Evolutionary conservation across 108 stramenopile genomes (phyloP).

Genomic region (Cylindrotheca fusiformis): DNA sequence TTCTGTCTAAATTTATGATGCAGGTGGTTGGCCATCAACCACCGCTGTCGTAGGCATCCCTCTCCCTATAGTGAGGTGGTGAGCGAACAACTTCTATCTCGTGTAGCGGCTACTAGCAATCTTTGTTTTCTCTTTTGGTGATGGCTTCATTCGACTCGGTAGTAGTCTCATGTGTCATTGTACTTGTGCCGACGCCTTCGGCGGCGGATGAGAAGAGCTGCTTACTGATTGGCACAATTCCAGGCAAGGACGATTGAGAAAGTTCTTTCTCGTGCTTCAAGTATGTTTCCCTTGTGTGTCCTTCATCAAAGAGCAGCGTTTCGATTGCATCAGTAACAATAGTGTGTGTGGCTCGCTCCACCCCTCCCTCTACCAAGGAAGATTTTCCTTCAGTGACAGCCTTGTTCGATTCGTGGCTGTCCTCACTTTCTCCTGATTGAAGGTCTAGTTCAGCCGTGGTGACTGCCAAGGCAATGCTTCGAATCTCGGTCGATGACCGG

Average conservation of each 20-base stretch:
- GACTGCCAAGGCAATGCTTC: conserved; percentile 37
- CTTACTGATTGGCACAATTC: conserved; percentile 52
- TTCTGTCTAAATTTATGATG: no score
- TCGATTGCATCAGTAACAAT: conserved; percentile 61
- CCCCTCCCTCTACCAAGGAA: conserved; percentile 40
- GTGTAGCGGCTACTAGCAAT: not conserved
- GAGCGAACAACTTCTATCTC: no score
- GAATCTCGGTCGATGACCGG: conserved; percentile 32
- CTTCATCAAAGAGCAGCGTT: conserved; percentile 43
- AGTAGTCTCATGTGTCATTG: not conserved
- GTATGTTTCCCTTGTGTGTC: conserved; percentile 47
- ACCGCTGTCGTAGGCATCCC: not conserved
- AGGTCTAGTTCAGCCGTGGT: conserved; percentile 28
- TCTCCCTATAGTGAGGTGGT: not conserved
- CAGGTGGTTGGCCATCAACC: not conserved
- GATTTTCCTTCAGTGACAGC: conserved; percentile 10
- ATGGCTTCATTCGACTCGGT: not conserved
- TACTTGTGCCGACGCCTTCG: not conserved
- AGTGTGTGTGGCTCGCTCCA: conserved; percentile 44
- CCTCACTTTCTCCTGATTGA: conserved; percentile 1
- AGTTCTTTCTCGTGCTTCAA: conserved; percentile 44
- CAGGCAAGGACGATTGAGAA: conserved; percentile 42
- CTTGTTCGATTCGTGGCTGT: conserved; percentile 1
- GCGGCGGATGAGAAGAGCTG: conserved; percentile 38
- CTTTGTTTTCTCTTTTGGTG: not conserved